These are phyloP conservation scores for Sedum album DNA, from an alignment of 164 flowering plant species.

Conservation along the genomic window DNA sequence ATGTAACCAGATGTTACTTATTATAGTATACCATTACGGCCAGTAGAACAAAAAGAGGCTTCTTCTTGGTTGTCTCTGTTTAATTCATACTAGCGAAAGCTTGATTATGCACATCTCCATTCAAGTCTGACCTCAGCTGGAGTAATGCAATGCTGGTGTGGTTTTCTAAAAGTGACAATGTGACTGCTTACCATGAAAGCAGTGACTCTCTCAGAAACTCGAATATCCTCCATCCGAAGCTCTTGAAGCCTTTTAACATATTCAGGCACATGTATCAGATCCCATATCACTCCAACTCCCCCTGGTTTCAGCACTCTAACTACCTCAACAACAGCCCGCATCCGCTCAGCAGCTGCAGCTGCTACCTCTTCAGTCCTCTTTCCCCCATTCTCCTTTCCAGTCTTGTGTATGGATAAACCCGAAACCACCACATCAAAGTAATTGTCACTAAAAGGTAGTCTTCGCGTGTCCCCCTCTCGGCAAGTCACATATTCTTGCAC, in stretches of 20 bases:
- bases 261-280: slow-evolving; percentile 78
- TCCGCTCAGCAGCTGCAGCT: slow-evolving; percentile 83
- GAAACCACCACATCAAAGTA: slow-evolving; percentile 94
- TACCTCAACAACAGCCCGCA: slow-evolving; percentile 65
- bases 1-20: not conserved
- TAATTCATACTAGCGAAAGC: not conserved
- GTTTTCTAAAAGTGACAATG: slow-evolving; percentile 85
- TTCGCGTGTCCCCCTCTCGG: slow-evolving; percentile 73
- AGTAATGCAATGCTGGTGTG: slow-evolving; percentile 36
- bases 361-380: slow-evolving; percentile 64
- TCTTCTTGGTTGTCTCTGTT: not conserved
- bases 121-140: slow-evolving; percentile 54
- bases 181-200: slow-evolving; percentile 92
- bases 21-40: not conserved
- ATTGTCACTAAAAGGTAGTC: slow-evolving; percentile 67
- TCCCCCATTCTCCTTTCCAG: slow-evolving; percentile 89
- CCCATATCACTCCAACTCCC: slow-evolving; percentile 93
- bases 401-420: slow-evolving; percentile 62
- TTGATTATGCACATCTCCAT: slow-evolving; percentile 44
- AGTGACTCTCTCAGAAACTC: slow-evolving; percentile 78
- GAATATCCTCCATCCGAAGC: slow-evolving; percentile 75
- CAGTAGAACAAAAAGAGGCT: not conserved
- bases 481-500: slow-evolving; percentile 90
- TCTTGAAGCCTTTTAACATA: slow-evolving; percentile 69
- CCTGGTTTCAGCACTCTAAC: slow-evolving; percentile 84